Conservation (phyloP, 768 basidiomycete species). For the Boletus subcaerulescens region DNA sequence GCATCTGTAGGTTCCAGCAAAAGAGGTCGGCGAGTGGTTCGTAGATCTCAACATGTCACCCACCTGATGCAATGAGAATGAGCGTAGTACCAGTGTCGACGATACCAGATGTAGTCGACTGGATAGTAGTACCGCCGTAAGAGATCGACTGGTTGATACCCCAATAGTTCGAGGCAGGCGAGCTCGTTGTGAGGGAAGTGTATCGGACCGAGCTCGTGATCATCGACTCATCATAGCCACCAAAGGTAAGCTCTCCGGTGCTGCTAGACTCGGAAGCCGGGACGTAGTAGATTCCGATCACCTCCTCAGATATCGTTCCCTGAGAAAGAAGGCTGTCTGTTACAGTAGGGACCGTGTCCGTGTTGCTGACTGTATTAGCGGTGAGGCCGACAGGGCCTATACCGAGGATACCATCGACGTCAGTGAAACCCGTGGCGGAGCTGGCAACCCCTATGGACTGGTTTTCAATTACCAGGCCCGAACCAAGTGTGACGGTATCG, state of each 20-base stretch:
- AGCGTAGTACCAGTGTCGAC: conserved; percentile 35
- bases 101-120: conserved; percentile 30
- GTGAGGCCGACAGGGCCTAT: conserved; percentile 35
- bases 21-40: conserved; percentile 4
- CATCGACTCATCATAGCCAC: background rate
- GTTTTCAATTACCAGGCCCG: background rate
- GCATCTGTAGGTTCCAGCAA: conserved; percentile 22
- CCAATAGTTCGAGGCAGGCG: conserved; percentile 4
- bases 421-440: conserved; percentile 1
- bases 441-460: conserved; percentile 39
- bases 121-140: conserved; percentile 23
- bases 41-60: background rate
- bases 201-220: background rate
- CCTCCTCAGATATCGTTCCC: conserved; percentile 22
- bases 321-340: conserved; percentile 33
- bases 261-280: conserved; percentile 14
- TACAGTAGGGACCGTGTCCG: conserved; percentile 29
- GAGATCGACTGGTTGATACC: conserved; percentile 32
- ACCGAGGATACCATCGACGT: conserved; percentile 41
- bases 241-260: conserved; percentile 1
- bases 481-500: conserved; percentile 1
- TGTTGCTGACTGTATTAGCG: conserved; percentile 15
- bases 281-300: conserved; percentile 33
- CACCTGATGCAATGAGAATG: conserved; percentile 26
- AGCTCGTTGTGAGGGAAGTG: background rate